Evolutionary conservation across 2,329 filamentous ascomycete genomes (phyloP).

Genomic region (Talaromyces sp.): DNA sequence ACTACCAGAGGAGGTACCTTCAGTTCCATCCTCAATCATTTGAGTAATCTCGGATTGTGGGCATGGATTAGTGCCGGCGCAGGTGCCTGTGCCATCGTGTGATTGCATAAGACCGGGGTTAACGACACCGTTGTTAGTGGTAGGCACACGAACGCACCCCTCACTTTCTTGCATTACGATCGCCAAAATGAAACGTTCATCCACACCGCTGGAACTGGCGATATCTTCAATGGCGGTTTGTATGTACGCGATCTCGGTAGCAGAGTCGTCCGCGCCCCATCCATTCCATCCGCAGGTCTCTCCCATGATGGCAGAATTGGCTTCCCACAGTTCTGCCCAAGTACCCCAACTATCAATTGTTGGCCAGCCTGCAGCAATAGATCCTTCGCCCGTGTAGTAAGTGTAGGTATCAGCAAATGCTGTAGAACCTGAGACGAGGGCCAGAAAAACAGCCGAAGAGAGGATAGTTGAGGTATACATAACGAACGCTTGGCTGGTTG

Average conservation of each 20-base stretch:
- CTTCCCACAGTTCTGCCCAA: not conserved
- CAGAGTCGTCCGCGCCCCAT: not conserved
- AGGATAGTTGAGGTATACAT: not conserved
- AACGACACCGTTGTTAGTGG: conserved; percentile 36
- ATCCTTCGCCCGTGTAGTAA: not conserved
- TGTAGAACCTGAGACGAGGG: not conserved
- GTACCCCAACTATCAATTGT: not conserved
- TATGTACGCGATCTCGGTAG: not conserved
- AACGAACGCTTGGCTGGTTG: not conserved
- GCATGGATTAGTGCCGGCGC: not conserved
- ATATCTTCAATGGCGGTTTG: not conserved
- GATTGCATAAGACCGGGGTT: conserved; percentile 43
- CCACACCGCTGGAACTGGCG: not conserved
- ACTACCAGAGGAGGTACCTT: not conserved
- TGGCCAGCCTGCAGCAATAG: not conserved
- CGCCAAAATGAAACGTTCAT: conserved; percentile 33
- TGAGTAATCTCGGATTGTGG: not conserved
- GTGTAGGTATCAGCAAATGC: not conserved
- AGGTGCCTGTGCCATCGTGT: conserved; percentile 23
- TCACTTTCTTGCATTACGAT: conserved; percentile 40
- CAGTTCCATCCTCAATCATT: not conserved
- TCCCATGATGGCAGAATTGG: not conserved
- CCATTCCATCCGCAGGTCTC: not conserved
- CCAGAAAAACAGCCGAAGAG: not conserved
- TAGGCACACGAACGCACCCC: conserved; percentile 38